Evolutionary conservation across 2,329 filamentous ascomycete species (phyloP), one percentile per base, ranked within the genome.

Genomic region (Ceratocystis harringtonii): DNA sequence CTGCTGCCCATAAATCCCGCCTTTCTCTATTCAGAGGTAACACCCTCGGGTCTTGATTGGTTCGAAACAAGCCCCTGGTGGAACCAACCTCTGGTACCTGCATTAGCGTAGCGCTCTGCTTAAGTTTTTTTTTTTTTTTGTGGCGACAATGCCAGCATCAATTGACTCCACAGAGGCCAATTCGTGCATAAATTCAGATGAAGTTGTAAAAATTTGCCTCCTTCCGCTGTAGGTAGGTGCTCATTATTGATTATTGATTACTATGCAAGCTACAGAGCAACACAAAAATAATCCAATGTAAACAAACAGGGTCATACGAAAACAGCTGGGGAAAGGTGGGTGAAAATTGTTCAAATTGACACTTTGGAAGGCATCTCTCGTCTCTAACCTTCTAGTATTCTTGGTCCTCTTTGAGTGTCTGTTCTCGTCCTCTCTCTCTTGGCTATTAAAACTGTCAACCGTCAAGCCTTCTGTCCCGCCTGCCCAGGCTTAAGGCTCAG

Each of bases 81-180:
- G 63, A 43, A 43, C 55, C 41, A 61, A 8, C 25, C 57, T 48
- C 25, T 44, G 63, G 63, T 65, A 65, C 63, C 63, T 65, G 63
- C 63, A 65, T 65, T 65, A 65, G 63, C 63, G 63, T 57, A 10
- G 32, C 5, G 52, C n/a, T 17, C 28, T 36, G 52, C 12, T 19
- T 58, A 36, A 2, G 22, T 25, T n/a, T n/a, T n/a, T n/a, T n/a
- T n/a, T n/a, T n/a, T n/a, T n/a, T n/a, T n/a, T n/a, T 36, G 32
- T 36, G 12, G 28, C 32, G 48, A 52, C 48, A 52, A 52, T 58
- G 28, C 12, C 17, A 58, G 52, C 8, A 17, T n/a, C 12, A 7
- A 30, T 32, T 5, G 25, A 32, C 28, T 30, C 17, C 52, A 58
- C 48, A 58, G 32, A 58, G 52, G 28, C 52, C 52, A 58, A 32